Conservation (phyloP, 306 rosid genomes). For the Leucaena leucocephala region DNA sequence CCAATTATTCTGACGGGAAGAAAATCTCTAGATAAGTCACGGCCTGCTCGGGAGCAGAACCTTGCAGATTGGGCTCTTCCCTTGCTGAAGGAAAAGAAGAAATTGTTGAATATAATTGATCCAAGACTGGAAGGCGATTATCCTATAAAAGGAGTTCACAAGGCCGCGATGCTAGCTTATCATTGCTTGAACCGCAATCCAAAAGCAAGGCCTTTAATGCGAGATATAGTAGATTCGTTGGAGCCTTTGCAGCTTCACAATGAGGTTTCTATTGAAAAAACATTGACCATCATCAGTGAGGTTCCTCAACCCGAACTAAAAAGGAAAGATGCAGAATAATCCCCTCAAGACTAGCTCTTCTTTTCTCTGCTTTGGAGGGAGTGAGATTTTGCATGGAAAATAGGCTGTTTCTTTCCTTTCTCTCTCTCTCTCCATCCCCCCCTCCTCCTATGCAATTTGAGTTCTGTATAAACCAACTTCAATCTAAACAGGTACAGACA, state of each 20-base stretch:
- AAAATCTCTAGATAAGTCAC: conserved; percentile 79
- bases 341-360: conserved; percentile 20
- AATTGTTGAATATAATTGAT: conserved; percentile 68
- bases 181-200: conserved; percentile 97
- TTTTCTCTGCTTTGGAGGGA: conserved; percentile 24
- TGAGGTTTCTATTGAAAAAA: conserved; percentile 53
- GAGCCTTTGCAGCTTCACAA: conserved; percentile 74
- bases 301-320: conserved; percentile 49
- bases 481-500: conserved; percentile 27
- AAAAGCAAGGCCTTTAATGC: conserved; percentile 95
- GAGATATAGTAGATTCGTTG: conserved; percentile 94
- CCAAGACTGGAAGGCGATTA: conserved; percentile 82
- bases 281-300: conserved; percentile 57
- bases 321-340: conserved; percentile 48
- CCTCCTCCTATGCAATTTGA: conserved; percentile 21
- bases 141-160: conserved; percentile 79
- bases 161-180: conserved; percentile 88
- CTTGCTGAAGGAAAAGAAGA: conserved; percentile 89
- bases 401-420: conserved; percentile 28
- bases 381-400: conserved; percentile 43
- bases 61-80: conserved; percentile 96
- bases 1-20: conserved; percentile 82
- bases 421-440: conserved; percentile 12
- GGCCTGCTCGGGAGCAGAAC: conserved; percentile 89
- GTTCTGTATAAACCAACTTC: conserved; percentile 34